phyloP scores from a whole-genome alignment of 257 asterid species.

The Solanum piurae region DNA sequence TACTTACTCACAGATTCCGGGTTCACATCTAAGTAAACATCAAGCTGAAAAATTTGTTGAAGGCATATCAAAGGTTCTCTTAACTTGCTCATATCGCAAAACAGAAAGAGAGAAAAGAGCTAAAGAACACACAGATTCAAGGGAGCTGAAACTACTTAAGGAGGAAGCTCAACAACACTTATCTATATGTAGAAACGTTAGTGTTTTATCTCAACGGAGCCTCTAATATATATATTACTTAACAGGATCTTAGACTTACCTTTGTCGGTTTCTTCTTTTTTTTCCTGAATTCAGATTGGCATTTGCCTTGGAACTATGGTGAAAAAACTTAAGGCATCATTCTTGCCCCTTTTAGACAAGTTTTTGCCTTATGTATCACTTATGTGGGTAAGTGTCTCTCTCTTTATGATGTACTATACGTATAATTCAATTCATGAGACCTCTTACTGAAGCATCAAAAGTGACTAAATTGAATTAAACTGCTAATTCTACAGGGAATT shows the following conservation, averaged over 20 bases:
- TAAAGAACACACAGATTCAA: background rate
- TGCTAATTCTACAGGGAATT: background rate
- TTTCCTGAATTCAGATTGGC: background rate
- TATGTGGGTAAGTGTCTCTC: background rate
- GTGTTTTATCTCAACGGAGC: background rate
- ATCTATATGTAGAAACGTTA: background rate
- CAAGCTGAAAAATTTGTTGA: background rate
- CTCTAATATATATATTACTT: background rate
- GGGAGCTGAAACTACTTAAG: background rate
- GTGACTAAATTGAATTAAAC: background rate
- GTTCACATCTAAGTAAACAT: background rate
- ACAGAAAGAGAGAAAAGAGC: background rate
- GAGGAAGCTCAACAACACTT: background rate
- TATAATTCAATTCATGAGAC: background rate
- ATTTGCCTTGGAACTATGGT: slow-evolving; percentile 1
- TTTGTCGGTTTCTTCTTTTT: background rate
- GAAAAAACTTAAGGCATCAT: background rate
- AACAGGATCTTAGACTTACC: background rate
- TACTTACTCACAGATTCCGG: background rate
- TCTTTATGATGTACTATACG: background rate
- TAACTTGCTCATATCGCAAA: background rate
- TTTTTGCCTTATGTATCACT: background rate
- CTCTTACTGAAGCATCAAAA: background rate
- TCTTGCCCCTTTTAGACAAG: slow-evolving; percentile 2
- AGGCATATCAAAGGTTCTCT: background rate